These are phyloP conservation scores for Hypoxylon perforatum DNA, from an alignment of 495 filamentous ascomycete genomes.

Conservation along the genomic window DNA sequence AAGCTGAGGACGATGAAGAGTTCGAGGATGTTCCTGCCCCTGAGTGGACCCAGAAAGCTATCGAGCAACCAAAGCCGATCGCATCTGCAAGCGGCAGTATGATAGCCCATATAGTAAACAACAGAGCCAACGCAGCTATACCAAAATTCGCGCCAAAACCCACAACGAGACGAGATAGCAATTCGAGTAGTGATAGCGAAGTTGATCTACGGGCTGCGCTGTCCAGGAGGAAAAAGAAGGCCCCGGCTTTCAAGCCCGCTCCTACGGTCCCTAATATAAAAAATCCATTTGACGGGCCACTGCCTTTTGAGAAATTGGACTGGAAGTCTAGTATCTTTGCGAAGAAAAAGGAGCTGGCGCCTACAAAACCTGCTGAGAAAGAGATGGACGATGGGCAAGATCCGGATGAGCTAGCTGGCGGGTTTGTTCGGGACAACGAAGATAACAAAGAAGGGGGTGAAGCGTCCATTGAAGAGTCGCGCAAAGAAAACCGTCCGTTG, in stretches of 20 bases:
- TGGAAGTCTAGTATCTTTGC: conserved; percentile 69
- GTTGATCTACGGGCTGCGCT: conserved; percentile 71
- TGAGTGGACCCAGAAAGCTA: conserved; percentile 66
- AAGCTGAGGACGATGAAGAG: conserved; percentile 55
- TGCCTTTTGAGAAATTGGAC: conserved; percentile 90
- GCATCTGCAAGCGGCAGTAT: conserved; percentile 62
- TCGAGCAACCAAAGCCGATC: conserved; percentile 64
- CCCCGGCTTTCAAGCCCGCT: conserved; percentile 26
- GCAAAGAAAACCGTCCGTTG: conserved; percentile 64
- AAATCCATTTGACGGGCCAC: conserved; percentile 76
- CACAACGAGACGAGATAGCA: conserved; percentile 48
- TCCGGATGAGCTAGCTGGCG: conserved; percentile 68
- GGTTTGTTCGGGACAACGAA: conserved; percentile 66
- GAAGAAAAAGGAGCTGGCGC: conserved; percentile 55
- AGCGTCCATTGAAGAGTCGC: background rate
- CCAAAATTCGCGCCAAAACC: conserved; percentile 52
- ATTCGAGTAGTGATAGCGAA: conserved; percentile 68
- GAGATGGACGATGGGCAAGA: conserved; percentile 36
- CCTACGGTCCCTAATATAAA: conserved; percentile 52
- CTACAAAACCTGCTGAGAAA: conserved; percentile 35
- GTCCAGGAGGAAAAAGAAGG: conserved; percentile 58
- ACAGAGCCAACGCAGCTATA: conserved; percentile 65
- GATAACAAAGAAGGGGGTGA: conserved; percentile 37
- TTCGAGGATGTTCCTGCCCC: conserved; percentile 61
- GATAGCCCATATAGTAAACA: conserved; percentile 72